Evolutionary conservation across 2,329 filamentous ascomycete species (phyloP).

Genomic region (Exutisphaerella laricina): DNA sequence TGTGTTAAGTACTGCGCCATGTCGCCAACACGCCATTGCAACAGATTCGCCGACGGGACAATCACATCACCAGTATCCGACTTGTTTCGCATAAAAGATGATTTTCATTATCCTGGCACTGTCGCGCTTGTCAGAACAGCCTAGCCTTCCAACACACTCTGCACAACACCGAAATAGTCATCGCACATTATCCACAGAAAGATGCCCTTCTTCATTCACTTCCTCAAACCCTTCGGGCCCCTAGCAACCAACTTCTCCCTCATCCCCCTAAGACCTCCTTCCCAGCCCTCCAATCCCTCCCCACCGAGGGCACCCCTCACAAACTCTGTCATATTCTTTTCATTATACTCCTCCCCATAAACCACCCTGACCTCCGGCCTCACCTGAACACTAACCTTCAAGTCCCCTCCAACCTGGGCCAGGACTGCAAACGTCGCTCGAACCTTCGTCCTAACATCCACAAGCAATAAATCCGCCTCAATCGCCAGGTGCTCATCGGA

Average conservation of each 20-base stretch:
- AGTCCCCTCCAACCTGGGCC: constrained; percentile 46
- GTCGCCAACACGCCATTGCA: no score
- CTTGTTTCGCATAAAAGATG: no score
- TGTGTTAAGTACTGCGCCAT: no score
- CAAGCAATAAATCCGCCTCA: constrained; percentile 57
- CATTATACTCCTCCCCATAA: constrained; percentile 74
- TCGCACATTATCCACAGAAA: no score
- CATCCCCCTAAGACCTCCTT: constrained; percentile 41
- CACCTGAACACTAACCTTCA: constrained; percentile 45
- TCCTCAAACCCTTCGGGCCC: constrained; percentile 38
- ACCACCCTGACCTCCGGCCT: constrained; percentile 53
- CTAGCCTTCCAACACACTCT: no score
- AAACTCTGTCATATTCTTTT: constrained; percentile 68
- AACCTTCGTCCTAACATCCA: constrained; percentile 62
- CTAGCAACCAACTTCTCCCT: constrained; percentile 40
- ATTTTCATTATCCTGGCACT: no score
- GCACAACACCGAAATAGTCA: no score
- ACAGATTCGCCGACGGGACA: no score
- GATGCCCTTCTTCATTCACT: constrained; percentile 11
- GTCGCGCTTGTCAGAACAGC: no score
- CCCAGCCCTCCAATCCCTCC: constrained; percentile 39
- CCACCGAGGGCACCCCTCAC: constrained; percentile 51
- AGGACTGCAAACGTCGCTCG: constrained; percentile 55
- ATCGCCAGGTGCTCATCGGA: constrained; percentile 62
- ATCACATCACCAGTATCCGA: no score